Evolutionary conservation across 2,329 filamentous ascomycete species (phyloP).

Genomic region (Anthostomella pinea): DNA sequence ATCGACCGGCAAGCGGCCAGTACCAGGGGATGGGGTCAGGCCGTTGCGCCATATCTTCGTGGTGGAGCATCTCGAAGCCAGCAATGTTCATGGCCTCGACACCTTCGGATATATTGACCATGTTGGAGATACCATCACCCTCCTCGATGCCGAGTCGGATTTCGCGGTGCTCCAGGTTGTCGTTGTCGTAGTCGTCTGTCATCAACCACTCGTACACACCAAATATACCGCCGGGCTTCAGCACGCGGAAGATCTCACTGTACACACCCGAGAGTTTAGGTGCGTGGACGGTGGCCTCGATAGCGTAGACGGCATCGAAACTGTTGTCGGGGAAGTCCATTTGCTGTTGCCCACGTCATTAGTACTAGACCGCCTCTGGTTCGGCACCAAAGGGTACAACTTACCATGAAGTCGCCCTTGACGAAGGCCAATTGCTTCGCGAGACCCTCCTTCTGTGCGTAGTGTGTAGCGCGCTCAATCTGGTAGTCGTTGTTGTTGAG

Average conservation of each 20-base stretch:
- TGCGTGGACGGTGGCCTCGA: constrained; percentile 95
- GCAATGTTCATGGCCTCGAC: constrained; percentile 79
- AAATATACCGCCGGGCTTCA: constrained; percentile 94
- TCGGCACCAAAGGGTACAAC: constrained; percentile 11
- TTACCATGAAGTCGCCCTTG: constrained; percentile 94
- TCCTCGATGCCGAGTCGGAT: constrained; percentile 94
- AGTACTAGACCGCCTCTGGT: neutral
- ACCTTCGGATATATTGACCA: constrained; percentile 84
- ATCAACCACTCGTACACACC: constrained; percentile 99
- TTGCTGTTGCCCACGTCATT: constrained; percentile 63
- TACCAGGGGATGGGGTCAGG: constrained; percentile 84
- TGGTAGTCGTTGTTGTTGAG: constrained; percentile 99
- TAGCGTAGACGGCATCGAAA: constrained; percentile 95
- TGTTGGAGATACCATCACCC: constrained; percentile 95
- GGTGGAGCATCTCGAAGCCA: constrained; percentile 77
- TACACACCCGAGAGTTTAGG: constrained; percentile 90
- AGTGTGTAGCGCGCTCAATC: constrained; percentile 86
- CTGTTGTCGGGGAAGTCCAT: constrained; percentile 90
- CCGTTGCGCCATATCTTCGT: constrained; percentile 83
- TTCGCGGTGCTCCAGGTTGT: constrained; percentile 79
- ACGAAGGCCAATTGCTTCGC: constrained; percentile 77
- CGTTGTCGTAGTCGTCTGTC: constrained; percentile 92
- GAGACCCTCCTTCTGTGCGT: constrained; percentile 78
- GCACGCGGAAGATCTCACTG: constrained; percentile 86
- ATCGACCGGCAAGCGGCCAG: constrained; percentile 83